Conservation (phyloP, 805 yeast genomes). For the Metschnikowia orientalis region DNA sequence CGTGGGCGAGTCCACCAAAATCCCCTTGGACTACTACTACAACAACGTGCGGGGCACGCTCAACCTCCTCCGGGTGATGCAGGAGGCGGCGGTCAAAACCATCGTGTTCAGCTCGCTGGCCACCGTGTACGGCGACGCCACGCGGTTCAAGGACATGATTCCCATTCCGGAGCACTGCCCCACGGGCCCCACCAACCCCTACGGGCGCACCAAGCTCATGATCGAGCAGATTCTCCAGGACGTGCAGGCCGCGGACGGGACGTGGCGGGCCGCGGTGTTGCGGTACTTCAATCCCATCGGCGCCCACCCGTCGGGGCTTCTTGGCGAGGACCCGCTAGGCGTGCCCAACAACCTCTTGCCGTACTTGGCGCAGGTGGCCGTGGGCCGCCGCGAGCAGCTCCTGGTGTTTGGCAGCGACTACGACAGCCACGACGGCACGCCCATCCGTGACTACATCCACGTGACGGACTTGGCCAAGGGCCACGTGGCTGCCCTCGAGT, state of each 20-base stretch:
- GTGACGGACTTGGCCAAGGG: constrained; percentile 78
- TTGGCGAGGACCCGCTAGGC: constrained; percentile 80
- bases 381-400: constrained; percentile 62
- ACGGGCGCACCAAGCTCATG: constrained; percentile 66
- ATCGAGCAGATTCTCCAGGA: constrained; percentile 62
- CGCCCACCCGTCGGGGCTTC: constrained; percentile 74
- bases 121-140: constrained; percentile 80
- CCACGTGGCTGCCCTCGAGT: constrained; percentile 65
- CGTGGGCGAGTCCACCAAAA: constrained; percentile 69
- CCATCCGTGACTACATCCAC: constrained; percentile 77
- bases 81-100: constrained; percentile 40
- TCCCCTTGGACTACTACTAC: constrained; percentile 64
- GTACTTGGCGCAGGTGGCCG: constrained; percentile 72
- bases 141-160: constrained; percentile 64
- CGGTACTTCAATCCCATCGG: constrained; percentile 84
- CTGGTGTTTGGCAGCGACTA: constrained; percentile 72
- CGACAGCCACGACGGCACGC: constrained; percentile 70
- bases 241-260: constrained; percentile 40
- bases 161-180: constrained; percentile 81
- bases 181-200: constrained; percentile 70
- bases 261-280: constrained; percentile 56
- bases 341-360: constrained; percentile 75
- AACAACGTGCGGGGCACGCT: constrained; percentile 67
- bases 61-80: constrained; percentile 52
- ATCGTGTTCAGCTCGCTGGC: constrained; percentile 77